These are phyloP conservation scores for Byssochlamys sp. DNA, from an alignment of 2,329 filamentous ascomycete genomes.

Conservation along the genomic window DNA sequence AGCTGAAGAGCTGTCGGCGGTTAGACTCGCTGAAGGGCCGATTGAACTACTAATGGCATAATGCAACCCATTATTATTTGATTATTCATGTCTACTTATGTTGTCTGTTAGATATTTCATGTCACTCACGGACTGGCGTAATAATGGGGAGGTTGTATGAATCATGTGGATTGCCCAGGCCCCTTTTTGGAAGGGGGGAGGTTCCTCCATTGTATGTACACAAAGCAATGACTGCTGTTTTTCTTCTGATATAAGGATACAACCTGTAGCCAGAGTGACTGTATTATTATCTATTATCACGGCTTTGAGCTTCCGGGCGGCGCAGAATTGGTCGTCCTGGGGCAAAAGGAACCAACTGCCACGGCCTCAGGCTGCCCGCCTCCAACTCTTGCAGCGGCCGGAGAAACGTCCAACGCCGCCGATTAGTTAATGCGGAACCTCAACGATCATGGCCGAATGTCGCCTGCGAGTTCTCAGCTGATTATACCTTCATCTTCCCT, in stretches of 20 bases:
- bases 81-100: conserved; percentile 3
- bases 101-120: not conserved
- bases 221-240: not conserved
- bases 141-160: not conserved
- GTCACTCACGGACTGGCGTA: not conserved
- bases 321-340: not conserved
- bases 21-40: conserved; percentile 42
- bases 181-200: not conserved
- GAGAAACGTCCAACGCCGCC: conserved; percentile 1
- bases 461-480: conserved; percentile 1
- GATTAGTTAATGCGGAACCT: conserved; percentile 7
- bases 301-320: not conserved
- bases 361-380: not conserved
- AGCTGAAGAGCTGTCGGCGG: conserved; percentile 50
- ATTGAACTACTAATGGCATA: conserved; percentile 17
- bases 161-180: conserved; percentile 4
- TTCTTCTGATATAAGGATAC: not conserved
- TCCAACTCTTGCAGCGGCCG: not conserved
- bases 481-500: conserved; percentile 4
- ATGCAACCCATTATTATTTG: conserved; percentile 1
- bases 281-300: no score
- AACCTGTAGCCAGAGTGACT: not conserved
- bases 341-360: not conserved
- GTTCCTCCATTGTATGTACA: not conserved
- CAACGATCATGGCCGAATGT: conserved; percentile 24